Evolutionary conservation across 305 asterid species (phyloP), one percentile per base, ranked within the genome.

Genomic region (Caryopteris hybrid): DNA sequence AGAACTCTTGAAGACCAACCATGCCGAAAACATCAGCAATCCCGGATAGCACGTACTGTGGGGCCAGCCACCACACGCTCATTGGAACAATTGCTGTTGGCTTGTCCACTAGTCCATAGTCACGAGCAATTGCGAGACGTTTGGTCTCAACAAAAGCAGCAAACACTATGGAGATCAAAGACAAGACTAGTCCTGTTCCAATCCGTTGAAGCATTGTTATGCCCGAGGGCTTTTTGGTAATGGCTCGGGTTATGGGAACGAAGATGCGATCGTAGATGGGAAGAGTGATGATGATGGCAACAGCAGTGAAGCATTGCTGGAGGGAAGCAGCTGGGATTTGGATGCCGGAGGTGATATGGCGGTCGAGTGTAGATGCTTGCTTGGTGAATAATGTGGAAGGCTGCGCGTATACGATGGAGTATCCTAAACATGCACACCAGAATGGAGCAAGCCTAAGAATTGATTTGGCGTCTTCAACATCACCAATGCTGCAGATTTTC

Each of bases 351-450:
- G 69, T 51, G 23, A 85, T 5, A 21, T 53, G 60, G 31, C 85
- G 85, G 72, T 85, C 78, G 59, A 85, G 22, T 23, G 95, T 79
- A 12, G 71, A 64, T 9, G 79, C 89, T 78, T 85, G 95, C 65
- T 87, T 81, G 56, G 82, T 83, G 75, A 79, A 87, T 13, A 87
- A 31, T 0, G 89, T 83, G 1, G 80, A 31, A 0, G 74, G 29
- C 36, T 87, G 91, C 0, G 86, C 36, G 18, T 5, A 69, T 2
- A 81, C 78, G 27, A 84, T 43, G 14, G 81, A 12, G 70, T 78
- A 76, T 14, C 68, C 81, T 58, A 81, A 60, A 64, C 71, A 77
- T 1, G 86, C 38, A 5, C 9, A 50, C 81, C 81, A 81, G 13
- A 81, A 39, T 2, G 86, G 86, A 14, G 43, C 29, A 3, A 81